Evolutionary conservation across 2,329 filamentous ascomycete genomes (phyloP), one percentile per base, ranked within the genome.

Genomic region (Venturia nashicola): DNA sequence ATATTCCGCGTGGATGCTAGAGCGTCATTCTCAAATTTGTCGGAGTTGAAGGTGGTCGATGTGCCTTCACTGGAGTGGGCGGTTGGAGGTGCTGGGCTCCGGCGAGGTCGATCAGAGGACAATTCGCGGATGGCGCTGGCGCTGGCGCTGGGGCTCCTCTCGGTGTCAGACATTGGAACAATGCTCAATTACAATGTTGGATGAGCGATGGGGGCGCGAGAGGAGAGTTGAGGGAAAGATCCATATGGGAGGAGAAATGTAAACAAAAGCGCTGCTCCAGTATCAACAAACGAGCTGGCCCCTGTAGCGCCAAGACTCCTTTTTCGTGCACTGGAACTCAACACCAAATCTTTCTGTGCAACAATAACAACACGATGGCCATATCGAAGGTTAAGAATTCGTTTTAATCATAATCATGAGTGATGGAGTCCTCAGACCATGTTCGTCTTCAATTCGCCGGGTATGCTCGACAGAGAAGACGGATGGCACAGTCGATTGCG

Each of bases 171-270:
- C 51, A 57, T 57, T n/a, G 32, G 32, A 57, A 34, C 14, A 57
- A 57, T 57, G 51, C 51, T 57, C 51, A 36, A n/a, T 36, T 11
- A 57, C 51, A 57, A 34, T 57, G 51, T 57, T 57, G 51, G 32
- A n/a, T 36, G 51, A 57, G 51, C 51, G 51, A 57, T 57, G 51
- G n/a, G n/a, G n/a, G n/a, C n/a, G n/a, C n/a, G n/a, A n/a, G n/a
- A 27, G 11, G 12, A 27, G 46, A 36, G 27, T n/a, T 18, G 14
- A 8, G 27, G 27, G 23, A 36, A 20, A n/a, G 27, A 27, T 7
- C 36, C 4, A 27, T 8, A 27, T 51, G 18, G 18, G 20, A 23
- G 44, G 5, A 12, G 36, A 23, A 20, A 20, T 48, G 51, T 36
- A 57, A 36, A 57, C 46, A 51, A 23, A 27, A 51, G 20, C n/a